Percentiles rank a stretch among this genome's conserved stretches.
These are phyloP conservation scores for Komagataella mondaviorum DNA, from an alignment of 805 yeast species.

Conservation along the genomic window DNA sequence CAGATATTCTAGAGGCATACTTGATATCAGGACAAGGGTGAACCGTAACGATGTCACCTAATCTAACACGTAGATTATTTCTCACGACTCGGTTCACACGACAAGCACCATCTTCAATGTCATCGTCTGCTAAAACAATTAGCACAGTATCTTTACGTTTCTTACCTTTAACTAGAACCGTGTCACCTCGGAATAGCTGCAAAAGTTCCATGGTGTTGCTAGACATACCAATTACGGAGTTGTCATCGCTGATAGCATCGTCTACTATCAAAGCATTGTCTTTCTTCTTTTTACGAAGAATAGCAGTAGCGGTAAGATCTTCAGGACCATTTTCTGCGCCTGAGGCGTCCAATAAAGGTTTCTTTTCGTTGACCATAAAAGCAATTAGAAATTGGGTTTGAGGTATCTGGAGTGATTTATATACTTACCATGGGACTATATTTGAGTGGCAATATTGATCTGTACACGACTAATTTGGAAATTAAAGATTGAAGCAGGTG, in stretches of 20 bases:
- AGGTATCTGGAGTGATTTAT: neutral
- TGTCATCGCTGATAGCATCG: conserved; percentile 95
- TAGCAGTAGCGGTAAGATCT: conserved; percentile 82
- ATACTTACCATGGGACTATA: neutral
- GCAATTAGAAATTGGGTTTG: neutral
- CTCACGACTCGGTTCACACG: conserved; percentile 93
- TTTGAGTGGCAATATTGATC: neutral
- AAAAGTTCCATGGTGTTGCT: conserved; percentile 90
- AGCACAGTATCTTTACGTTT: conserved; percentile 95
- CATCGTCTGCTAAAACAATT: conserved; percentile 93
- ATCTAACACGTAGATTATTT: conserved; percentile 84
- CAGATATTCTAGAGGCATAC: conserved; percentile 89
- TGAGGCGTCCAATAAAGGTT: conserved; percentile 22
- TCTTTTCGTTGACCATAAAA: conserved; percentile 18
- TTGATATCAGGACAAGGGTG: conserved; percentile 98
- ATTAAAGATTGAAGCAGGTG: neutral
- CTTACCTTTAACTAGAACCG: conserved; percentile 94
- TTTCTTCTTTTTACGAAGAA: conserved; percentile 94
- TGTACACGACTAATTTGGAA: neutral
- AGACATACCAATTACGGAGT: conserved; percentile 90
- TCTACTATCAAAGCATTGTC: conserved; percentile 88
- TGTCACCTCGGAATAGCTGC: conserved; percentile 95
- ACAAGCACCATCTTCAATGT: conserved; percentile 89
- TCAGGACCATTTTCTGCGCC: conserved; percentile 20
- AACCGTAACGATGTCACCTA: conserved; percentile 84